A percentile compares a stretch with the other conserved stretches of the same genome.
These are phyloP conservation scores for Schizosaccharomyces octosporus DNA, from an alignment of 805 yeast species.

Conservation along the genomic window DNA sequence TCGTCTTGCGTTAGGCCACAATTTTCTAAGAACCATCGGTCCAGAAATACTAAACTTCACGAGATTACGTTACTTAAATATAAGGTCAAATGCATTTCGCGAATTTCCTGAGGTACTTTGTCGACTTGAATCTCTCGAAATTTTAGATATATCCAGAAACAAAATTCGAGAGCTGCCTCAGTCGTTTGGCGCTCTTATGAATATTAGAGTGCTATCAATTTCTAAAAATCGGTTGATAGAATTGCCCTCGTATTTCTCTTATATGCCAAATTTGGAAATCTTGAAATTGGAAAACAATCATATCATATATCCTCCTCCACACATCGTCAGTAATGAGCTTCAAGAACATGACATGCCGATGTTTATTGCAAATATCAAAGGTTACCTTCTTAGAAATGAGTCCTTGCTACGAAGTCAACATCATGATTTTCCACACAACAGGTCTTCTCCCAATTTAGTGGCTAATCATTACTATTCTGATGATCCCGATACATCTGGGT, in stretches of 20 bases:
- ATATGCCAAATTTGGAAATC: constrained; percentile 27
- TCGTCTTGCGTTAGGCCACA: constrained; percentile 1
- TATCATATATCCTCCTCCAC: constrained; percentile 22
- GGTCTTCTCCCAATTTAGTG: not conserved
- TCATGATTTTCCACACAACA: not conserved
- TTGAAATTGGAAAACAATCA: constrained; percentile 44
- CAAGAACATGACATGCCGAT: not conserved
- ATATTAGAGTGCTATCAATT: constrained; percentile 30
- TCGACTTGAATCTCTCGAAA: constrained; percentile 25
- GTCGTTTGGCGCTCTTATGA: constrained; percentile 18
- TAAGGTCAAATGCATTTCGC: constrained; percentile 33
- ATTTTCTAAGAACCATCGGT: not conserved
- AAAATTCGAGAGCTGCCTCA: constrained; percentile 24
- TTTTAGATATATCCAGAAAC: constrained; percentile 41
- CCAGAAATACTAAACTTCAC: constrained; percentile 11
- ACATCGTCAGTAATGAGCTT: not conserved
- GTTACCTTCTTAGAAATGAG: not conserved
- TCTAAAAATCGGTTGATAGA: constrained; percentile 32
- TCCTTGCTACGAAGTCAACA: not conserved
- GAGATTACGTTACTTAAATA: constrained; percentile 33
- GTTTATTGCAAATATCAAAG: not conserved
- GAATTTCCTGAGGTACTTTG: constrained; percentile 24
- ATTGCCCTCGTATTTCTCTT: constrained; percentile 28
- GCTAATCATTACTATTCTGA: not conserved
- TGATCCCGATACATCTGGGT: not conserved